Evolutionary conservation across 106 monocot species (phyloP).

Genomic region (Amphibolis antarctica): DNA sequence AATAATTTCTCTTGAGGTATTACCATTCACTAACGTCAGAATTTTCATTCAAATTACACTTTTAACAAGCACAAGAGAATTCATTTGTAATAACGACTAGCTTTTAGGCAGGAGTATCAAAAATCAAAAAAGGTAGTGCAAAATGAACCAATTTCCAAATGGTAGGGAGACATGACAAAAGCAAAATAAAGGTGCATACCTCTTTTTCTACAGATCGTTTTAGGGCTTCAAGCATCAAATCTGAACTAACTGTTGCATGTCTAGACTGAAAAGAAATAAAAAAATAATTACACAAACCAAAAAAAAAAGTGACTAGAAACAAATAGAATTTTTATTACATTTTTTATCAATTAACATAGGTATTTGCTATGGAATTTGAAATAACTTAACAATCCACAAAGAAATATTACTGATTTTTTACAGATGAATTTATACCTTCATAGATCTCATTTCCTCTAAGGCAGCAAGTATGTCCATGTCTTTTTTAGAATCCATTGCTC

Average conservation of each 20-base stretch:
- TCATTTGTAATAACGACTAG: no score
- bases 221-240: constrained; percentile 68
- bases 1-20: no score
- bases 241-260: constrained; percentile 81
- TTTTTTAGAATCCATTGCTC: constrained; percentile 76
- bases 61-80: no score
- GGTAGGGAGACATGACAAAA: no score
- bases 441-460: constrained; percentile 91
- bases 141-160: no score
- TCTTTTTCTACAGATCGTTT: constrained; percentile 42
- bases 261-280: constrained; percentile 49
- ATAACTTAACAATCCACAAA: not conserved
- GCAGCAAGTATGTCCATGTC: constrained; percentile 96
- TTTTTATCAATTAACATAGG: not conserved
- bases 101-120: no score
- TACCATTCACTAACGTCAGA: not conserved
- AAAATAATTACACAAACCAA: not conserved
- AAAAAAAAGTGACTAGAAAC: not conserved
- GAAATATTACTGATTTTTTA: not conserved
- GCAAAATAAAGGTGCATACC: constrained; percentile 21
- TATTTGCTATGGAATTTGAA: not conserved
- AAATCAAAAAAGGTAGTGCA: no score
- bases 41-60: no score
- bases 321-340: not conserved
- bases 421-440: constrained; percentile 43